Conservation (phyloP, 2,329 filamentous ascomycete species). For the Dryadomyces sulphureus region DNA sequence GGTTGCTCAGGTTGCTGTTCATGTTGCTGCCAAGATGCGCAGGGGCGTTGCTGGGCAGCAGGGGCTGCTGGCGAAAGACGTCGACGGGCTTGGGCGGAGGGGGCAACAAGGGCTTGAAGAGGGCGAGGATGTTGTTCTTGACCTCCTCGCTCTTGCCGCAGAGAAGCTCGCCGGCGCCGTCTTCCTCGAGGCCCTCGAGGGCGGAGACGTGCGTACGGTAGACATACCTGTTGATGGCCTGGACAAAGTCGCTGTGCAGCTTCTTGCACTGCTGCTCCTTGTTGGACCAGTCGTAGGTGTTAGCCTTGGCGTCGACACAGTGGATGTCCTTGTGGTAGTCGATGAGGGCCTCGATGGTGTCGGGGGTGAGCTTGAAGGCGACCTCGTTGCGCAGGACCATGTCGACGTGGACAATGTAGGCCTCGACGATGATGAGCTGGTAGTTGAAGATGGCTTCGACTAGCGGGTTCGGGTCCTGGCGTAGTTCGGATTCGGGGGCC, state of each 20-base stretch:
- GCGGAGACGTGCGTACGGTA: slow-evolving; percentile 80
- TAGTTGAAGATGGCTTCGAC: slow-evolving; percentile 86
- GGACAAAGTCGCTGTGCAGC: slow-evolving; percentile 89
- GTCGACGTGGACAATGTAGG: slow-evolving; percentile 97
- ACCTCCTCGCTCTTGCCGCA: slow-evolving; percentile 87
- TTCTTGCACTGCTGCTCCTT: slow-evolving; percentile 96
- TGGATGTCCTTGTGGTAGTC: slow-evolving; percentile 95
- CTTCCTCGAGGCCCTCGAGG: slow-evolving; percentile 90
- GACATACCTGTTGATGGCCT: slow-evolving; percentile 94
- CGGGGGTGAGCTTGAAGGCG: slow-evolving; percentile 89
- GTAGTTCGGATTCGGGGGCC: slow-evolving; percentile 70
- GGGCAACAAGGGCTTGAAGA: slow-evolving; percentile 79
- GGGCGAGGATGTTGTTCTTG: slow-evolving; percentile 67
- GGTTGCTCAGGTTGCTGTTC: too few relatives aligned
- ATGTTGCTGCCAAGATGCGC: too few relatives aligned
- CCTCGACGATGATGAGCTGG: slow-evolving; percentile 83
- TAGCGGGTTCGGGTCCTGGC: slow-evolving; percentile 66
- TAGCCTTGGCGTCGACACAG: slow-evolving; percentile 77
- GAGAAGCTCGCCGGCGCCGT: slow-evolving; percentile 85
- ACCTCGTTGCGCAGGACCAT: slow-evolving; percentile 97
- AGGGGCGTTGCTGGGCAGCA: slow-evolving; percentile 66
- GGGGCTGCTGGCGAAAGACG: slow-evolving; percentile 69
- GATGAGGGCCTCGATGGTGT: slow-evolving; percentile 84
- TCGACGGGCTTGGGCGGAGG: slow-evolving; percentile 81
- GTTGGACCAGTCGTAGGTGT: slow-evolving; percentile 87